Evolutionary conservation across 345 rosid species (phyloP).

Genomic region (Euphorbia peplus): DNA sequence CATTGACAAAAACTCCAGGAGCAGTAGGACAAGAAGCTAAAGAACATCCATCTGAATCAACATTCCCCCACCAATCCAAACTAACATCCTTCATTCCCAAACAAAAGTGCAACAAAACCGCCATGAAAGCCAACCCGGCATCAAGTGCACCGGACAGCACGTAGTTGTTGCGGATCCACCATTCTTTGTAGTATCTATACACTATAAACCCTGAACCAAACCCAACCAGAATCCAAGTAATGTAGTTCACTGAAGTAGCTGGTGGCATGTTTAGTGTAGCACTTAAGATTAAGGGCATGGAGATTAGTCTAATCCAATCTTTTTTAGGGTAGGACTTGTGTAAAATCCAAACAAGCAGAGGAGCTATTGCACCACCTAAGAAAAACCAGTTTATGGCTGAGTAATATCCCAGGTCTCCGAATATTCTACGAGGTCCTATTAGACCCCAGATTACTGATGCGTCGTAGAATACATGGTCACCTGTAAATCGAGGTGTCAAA

Average conservation of each 20-base stretch:
- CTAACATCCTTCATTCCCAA: constrained; percentile 45
- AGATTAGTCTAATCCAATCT: constrained; percentile 53
- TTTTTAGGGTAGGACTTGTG: constrained; percentile 47
- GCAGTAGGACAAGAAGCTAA: constrained; percentile 61
- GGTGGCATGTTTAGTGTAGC: constrained; percentile 55
- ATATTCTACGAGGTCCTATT: constrained; percentile 58
- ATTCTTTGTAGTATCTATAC: constrained; percentile 47
- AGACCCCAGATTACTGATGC: constrained; percentile 75
- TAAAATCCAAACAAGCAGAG: constrained; percentile 52
- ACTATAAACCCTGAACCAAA: constrained; percentile 58
- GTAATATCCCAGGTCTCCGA: constrained; percentile 66
- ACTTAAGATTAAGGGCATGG: constrained; percentile 51
- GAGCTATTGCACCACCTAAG: constrained; percentile 51
- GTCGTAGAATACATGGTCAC: constrained; percentile 58
- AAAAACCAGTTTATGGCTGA: constrained; percentile 61
- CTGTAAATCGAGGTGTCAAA: too few relatives aligned
- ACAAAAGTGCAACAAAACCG: constrained; percentile 47
- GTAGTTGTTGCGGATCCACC: constrained; percentile 72
- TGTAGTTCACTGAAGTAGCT: constrained; percentile 63
- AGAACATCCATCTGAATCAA: constrained; percentile 54
- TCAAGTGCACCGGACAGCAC: constrained; percentile 66
- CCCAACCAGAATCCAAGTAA: constrained; percentile 51
- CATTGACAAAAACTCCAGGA: constrained; percentile 32
- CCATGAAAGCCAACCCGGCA: constrained; percentile 72
- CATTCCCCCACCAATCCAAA: constrained; percentile 57